A percentile compares a stretch with the other conserved stretches of the same genome.
phyloP scores from a whole-genome alignment of 345 rosid genomes.

The Populus pruinosa region DNA sequence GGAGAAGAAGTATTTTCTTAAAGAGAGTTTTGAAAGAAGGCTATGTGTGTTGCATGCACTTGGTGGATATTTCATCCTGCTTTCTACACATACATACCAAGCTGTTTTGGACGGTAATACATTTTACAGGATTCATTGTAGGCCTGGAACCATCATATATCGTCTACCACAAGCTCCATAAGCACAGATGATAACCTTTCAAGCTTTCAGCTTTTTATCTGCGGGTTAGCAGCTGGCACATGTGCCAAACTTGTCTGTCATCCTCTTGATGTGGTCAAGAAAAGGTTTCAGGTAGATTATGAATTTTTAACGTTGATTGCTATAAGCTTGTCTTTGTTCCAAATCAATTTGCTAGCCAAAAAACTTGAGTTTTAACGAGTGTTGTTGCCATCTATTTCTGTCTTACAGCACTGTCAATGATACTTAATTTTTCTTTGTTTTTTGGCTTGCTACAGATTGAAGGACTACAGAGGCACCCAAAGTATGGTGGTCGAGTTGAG shows the following conservation, averaged over 20 bases:
- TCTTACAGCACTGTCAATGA: background rate
- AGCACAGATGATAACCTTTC: conserved; percentile 45
- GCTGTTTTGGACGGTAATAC: background rate
- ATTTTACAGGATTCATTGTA: conserved; percentile 22
- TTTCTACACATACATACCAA: background rate
- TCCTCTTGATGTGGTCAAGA: conserved; percentile 97
- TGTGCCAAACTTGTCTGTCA: conserved; percentile 98
- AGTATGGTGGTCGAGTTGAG: conserved; percentile 83
- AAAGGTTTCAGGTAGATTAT: conserved; percentile 81
- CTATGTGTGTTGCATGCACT: background rate
- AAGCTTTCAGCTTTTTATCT: conserved; percentile 76
- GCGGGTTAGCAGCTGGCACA: conserved; percentile 95
- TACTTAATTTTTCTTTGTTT: background rate
- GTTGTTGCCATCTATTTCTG: background rate
- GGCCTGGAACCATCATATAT: conserved; percentile 62
- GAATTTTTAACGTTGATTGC: background rate
- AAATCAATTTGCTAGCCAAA: background rate
- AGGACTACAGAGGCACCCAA: conserved; percentile 84
- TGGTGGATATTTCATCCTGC: background rate
- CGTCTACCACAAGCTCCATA: conserved; percentile 33
- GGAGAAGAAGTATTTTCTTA: background rate
- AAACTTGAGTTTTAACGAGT: background rate
- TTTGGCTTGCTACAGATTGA: conserved; percentile 56
- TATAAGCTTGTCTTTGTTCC: background rate
- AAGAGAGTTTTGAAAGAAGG: background rate